phyloP scores from a whole-genome alignment of 768 basidiomycete genomes.

The Suillus plorans region DNA sequence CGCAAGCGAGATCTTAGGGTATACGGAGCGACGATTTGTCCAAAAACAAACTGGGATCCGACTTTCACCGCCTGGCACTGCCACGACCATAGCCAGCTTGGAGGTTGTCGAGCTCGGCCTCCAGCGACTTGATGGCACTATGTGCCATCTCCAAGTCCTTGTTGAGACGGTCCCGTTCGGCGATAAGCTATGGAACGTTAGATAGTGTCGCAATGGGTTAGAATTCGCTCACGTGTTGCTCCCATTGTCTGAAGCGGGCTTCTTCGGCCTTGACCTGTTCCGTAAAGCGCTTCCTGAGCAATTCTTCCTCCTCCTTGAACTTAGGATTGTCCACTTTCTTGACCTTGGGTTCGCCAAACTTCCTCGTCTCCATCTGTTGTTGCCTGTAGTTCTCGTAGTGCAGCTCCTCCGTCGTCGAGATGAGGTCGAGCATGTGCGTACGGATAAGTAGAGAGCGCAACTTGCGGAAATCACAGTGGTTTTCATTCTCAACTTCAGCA shows the following conservation, averaged over 20 bases:
- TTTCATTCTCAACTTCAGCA: conserved; percentile 99
- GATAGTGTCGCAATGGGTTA: conserved; percentile 7
- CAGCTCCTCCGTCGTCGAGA: conserved; percentile 90
- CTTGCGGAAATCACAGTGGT: conserved; percentile 99
- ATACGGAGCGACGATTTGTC: conserved; percentile 17
- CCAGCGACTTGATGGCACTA: conserved; percentile 87
- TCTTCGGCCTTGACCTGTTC: conserved; percentile 99
- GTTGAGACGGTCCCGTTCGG: conserved; percentile 97
- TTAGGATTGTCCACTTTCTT: conserved; percentile 99
- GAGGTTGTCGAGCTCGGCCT: conserved; percentile 86
- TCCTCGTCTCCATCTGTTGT: conserved; percentile 99
- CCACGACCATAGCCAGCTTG: conserved; percentile 84
- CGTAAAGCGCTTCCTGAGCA: conserved; percentile 94
- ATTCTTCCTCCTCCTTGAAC: conserved; percentile 99
- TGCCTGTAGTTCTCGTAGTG: conserved; percentile 99
- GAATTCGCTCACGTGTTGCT: conserved; percentile 77
- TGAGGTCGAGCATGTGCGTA: conserved; percentile 98
- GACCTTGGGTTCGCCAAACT: conserved; percentile 97
- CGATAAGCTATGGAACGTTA: conserved; percentile 72
- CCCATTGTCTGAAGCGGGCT: conserved; percentile 97
- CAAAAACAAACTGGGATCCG: not conserved
- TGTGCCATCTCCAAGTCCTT: conserved; percentile 95
- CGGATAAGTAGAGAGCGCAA: conserved; percentile 92
- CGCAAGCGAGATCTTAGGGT: conserved; percentile 21
- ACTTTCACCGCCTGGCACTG: conserved; percentile 31